These are phyloP conservation scores for Plantago major DNA, from an alignment of 257 asterid genomes.

Conservation along the genomic window DNA sequence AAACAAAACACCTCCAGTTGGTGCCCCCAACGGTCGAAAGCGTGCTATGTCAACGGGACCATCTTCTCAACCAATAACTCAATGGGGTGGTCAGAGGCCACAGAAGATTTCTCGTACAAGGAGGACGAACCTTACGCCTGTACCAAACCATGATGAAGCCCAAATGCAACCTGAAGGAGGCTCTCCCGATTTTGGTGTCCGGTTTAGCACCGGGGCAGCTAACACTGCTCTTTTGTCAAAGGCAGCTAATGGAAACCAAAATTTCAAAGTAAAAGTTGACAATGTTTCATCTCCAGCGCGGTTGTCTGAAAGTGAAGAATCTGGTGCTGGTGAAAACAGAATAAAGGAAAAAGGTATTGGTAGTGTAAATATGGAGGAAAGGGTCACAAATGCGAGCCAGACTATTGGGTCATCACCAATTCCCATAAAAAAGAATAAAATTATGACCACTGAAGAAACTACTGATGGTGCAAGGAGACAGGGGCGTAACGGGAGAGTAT, in stretches of 20 bases:
- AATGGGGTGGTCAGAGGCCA: slow-evolving; percentile 98
- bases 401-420: slow-evolving; percentile 45
- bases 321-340: slow-evolving; percentile 78
- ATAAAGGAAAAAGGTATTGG: slow-evolving; percentile 51
- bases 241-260: slow-evolving; percentile 48
- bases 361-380: slow-evolving; percentile 54
- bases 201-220: slow-evolving; percentile 51
- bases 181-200: slow-evolving; percentile 73
- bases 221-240: slow-evolving; percentile 52
- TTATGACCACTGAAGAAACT: slow-evolving; percentile 60
- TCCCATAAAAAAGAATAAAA: slow-evolving; percentile 57
- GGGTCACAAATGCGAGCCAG: slow-evolving; percentile 43
- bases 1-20: slow-evolving; percentile 48
- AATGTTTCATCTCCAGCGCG: slow-evolving; percentile 67
- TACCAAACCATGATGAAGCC: slow-evolving; percentile 68
- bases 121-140: slow-evolving; percentile 88
- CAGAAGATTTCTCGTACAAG: slow-evolving; percentile 86
- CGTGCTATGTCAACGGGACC: slow-evolving; percentile 71
- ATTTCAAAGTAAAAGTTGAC: slow-evolving; percentile 50
- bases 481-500: slow-evolving; percentile 82
- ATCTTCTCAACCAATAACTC: slow-evolving; percentile 94
- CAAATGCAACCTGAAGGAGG: slow-evolving; percentile 76
- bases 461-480: slow-evolving; percentile 87
- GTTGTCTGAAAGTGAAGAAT: slow-evolving; percentile 88
- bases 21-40: slow-evolving; percentile 73